phyloP scores from a whole-genome alignment of 768 basidiomycete genomes.

The Ramaria sp. region DNA sequence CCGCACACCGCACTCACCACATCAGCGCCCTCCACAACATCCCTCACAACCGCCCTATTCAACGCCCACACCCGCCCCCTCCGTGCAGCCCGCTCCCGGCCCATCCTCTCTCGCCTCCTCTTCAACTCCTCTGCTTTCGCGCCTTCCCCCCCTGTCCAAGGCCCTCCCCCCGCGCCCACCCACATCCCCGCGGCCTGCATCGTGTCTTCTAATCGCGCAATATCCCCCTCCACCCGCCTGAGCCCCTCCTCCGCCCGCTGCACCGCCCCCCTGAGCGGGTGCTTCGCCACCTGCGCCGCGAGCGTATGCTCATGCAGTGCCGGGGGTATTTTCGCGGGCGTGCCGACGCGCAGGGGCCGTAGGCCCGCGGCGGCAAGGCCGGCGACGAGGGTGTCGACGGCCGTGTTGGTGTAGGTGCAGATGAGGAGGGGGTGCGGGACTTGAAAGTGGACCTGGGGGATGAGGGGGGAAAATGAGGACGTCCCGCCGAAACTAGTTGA shows the following conservation, averaged over 20 bases:
- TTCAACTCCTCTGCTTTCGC: not conserved
- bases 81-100: constrained; percentile 14
- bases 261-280: constrained; percentile 36
- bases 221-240: not conserved
- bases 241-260: constrained; percentile 12
- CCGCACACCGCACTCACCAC: constrained; percentile 40
- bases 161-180: too few species aligned
- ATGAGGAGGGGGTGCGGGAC: constrained; percentile 78
- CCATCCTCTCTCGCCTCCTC: constrained; percentile 22
- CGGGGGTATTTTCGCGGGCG: constrained; percentile 44
- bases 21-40: constrained; percentile 56
- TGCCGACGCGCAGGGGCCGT: constrained; percentile 70
- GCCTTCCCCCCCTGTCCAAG: too few species aligned
- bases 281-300: constrained; percentile 49
- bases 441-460: constrained; percentile 56
- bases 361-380: constrained; percentile 52
- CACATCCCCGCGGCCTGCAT: too few species aligned
- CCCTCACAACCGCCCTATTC: constrained; percentile 52
- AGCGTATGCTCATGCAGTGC: constrained; percentile 50
- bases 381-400: constrained; percentile 84
- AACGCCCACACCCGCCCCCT: constrained; percentile 30
- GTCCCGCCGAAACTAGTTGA: too few species aligned
- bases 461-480: too few species aligned
- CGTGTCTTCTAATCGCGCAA: too few species aligned
- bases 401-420: constrained; percentile 91